Base-by-base conservation (phyloP, 495 filamentous ascomycete genomes). In the Aspergillus ostianus region DNA sequence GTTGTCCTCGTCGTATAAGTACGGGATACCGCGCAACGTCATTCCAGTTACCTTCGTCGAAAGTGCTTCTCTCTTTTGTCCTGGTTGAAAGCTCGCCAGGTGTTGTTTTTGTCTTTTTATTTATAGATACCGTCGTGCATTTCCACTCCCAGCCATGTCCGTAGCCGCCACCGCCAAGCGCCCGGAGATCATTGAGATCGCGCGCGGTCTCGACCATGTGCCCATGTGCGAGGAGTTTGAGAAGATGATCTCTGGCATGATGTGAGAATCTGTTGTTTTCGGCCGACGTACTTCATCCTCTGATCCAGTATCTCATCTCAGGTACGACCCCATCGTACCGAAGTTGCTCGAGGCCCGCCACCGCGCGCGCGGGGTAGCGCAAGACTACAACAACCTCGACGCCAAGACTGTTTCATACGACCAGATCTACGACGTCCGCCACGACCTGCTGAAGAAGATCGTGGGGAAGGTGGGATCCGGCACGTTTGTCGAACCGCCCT, bases 201-300 rank as follows among this genome's bases (percentile, higher is more conserved):
- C 81, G 18, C 76, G 67, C 27, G 63, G 56, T n/a, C 67, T 84
- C 13, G 52, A 68, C 30, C 61, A 78, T 44, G 64, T 79, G 0
- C 65, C 65, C 41, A 46, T 58, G 54, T 73, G 79, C 47, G 71
- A 77, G 9, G 76, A 78, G 47, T 79, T 77, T 55, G 77, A 79
- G 65, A 71, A 73, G 29, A 80, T 81, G 78, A 75, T 80, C 20
- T 79, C 75, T 2, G 76, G 77, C 0, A 76, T 79, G 72, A 64
- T 75, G 76, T 77, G 59, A 55, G 68, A 7, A 26, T 26, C 2
- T 26, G 23, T 6, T 32, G 10, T 32, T 32, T 7, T 32, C 30
- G 3, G 3, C 30, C 53, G 18, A n/a, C 21, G n/a, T 3, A 32
- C 7, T 32, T 32, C 30, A 32, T 32, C 10, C 6, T 32, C 30